A percentile compares a stretch with the other conserved stretches of the same genome.
These are phyloP conservation scores for Botrytis pseudocinerea DNA, from an alignment of 2,329 filamentous ascomycete genomes.

Conservation along the genomic window DNA sequence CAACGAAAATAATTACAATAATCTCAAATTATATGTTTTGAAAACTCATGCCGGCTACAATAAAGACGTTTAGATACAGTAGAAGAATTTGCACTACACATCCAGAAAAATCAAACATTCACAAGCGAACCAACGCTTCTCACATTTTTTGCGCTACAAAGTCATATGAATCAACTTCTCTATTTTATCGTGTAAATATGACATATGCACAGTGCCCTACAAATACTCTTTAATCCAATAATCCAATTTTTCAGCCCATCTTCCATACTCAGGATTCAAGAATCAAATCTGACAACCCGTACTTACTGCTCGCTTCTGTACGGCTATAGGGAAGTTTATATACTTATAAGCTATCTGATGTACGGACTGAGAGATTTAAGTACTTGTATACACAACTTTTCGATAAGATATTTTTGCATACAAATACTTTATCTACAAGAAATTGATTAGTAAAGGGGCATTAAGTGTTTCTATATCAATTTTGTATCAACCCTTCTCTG, in stretches of 20 bases:
- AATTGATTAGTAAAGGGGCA: too few relatives aligned
- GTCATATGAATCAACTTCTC: not conserved
- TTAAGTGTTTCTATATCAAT: not conserved
- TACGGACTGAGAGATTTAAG: not conserved
- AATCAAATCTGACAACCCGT: not conserved
- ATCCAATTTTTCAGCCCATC: fast-evolving
- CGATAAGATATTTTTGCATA: not conserved
- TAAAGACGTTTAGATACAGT: not conserved
- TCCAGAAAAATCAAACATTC: not conserved
- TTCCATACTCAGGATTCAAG: not conserved
- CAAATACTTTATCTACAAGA: not conserved
- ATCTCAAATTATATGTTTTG: not conserved
- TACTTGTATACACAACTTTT: not conserved
- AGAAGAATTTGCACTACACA: not conserved
- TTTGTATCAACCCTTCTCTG: not conserved
- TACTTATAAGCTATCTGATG: fast-evolving
- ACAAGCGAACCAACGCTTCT: not conserved
- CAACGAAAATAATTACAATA: not conserved
- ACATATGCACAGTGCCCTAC: not conserved
- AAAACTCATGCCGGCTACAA: not conserved
- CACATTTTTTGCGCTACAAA: fast-evolving
- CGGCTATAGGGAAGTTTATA: not conserved
- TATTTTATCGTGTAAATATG: not conserved
- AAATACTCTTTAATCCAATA: not conserved
- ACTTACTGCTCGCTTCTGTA: not conserved